Conservation (phyloP, 768 basidiomycete species). For the Leccinum incarnatum region DNA sequence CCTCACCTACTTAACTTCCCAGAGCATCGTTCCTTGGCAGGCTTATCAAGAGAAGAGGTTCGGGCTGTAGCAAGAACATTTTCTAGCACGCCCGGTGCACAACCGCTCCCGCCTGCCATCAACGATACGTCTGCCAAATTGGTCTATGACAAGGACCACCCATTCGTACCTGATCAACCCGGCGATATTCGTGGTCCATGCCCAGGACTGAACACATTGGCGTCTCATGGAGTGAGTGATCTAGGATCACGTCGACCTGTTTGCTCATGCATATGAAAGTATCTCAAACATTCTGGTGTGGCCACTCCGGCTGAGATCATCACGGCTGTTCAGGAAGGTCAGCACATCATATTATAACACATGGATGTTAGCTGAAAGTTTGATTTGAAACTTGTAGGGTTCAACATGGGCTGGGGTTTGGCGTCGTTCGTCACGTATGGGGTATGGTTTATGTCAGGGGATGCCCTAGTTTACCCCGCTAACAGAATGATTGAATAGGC, state of each 20-base stretch:
- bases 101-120: conserved; percentile 20
- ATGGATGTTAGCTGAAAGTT: background rate
- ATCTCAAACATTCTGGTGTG: conserved; percentile 19
- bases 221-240: conserved; percentile 27
- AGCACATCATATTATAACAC: background rate
- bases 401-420: conserved; percentile 26
- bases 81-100: conserved; percentile 20
- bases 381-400: conserved; percentile 7
- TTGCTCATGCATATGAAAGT: conserved; percentile 9
- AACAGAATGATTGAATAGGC: conserved; percentile 9
- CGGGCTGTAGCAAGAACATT: conserved; percentile 14
- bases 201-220: conserved; percentile 26
- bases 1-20: conserved; percentile 16
- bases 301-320: conserved; percentile 24
- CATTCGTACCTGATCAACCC: conserved; percentile 10
- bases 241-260: background rate
- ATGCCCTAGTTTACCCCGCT: background rate
- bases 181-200: conserved; percentile 27
- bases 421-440: conserved; percentile 22
- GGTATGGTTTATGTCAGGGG: conserved; percentile 12
- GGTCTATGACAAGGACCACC: conserved; percentile 20
- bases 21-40: conserved; percentile 21
- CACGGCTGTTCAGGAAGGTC: conserved; percentile 23
- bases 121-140: conserved; percentile 25
- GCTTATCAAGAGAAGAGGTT: conserved; percentile 17